These are phyloP conservation scores for Plasmopara viticola DNA, from an alignment of 352 stramenopile genomes.

Conservation along the genomic window DNA sequence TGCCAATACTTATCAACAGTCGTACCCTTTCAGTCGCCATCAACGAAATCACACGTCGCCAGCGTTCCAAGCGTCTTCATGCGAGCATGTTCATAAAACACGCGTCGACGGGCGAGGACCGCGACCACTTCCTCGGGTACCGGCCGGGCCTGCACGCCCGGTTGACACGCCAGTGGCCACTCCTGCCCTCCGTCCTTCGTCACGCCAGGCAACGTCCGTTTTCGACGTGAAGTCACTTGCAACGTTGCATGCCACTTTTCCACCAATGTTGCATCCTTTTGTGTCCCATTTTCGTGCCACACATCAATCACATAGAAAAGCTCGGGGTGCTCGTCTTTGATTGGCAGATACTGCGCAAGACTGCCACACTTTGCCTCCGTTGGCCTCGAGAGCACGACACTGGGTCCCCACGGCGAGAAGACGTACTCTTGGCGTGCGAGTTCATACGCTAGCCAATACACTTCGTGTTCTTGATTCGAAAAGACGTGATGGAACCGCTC, in stretches of 20 bases:
- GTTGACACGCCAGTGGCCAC: background rate
- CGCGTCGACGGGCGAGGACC: background rate
- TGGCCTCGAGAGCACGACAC: constrained; percentile 28
- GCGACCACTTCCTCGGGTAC: background rate
- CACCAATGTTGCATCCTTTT: background rate
- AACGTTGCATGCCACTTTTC: background rate
- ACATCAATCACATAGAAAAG: constrained; percentile 54
- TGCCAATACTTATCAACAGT: no score
- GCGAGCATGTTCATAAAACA: background rate
- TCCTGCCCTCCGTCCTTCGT: background rate
- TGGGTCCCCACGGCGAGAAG: constrained; percentile 45
- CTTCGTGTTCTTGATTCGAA: constrained; percentile 46
- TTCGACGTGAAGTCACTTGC: background rate
- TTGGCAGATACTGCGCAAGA: constrained; percentile 31
- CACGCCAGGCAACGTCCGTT: background rate
- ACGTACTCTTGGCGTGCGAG: constrained; percentile 40
- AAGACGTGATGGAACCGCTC: constrained; percentile 29
- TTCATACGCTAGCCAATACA: constrained; percentile 49
- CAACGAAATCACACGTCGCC: background rate
- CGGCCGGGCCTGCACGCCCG: background rate
- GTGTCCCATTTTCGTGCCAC: background rate
- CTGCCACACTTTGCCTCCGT: constrained; percentile 36
- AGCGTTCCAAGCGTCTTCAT: background rate
- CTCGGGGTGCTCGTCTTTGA: constrained; percentile 26
- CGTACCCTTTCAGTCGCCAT: no score